Conservation (phyloP, 441 rosid genomes). For the Pelargonium cotyledonis region DNA sequence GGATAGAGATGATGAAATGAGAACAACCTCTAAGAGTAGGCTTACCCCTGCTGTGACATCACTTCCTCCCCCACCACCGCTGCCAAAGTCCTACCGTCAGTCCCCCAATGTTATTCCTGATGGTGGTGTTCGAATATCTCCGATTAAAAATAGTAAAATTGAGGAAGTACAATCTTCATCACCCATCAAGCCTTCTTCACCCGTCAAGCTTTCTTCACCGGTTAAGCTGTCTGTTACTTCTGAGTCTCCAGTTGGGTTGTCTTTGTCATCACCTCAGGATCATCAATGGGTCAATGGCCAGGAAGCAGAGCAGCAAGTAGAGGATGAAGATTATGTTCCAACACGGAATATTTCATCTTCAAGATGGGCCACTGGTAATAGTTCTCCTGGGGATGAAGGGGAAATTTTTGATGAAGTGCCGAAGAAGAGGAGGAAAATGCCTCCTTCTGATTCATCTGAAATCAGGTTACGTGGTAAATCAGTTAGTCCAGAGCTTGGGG, state of each 20-base stretch:
- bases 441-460: constrained; percentile 33
- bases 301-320: constrained; percentile 34
- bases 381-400: constrained; percentile 83
- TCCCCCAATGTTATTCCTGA: constrained; percentile 38
- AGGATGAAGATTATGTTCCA: constrained; percentile 72
- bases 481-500: constrained; percentile 56
- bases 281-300: constrained; percentile 30
- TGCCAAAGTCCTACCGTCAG: constrained; percentile 36
- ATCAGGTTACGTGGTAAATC: constrained; percentile 38
- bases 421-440: constrained; percentile 58
- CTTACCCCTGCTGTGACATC: constrained; percentile 26
- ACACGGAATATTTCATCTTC: constrained; percentile 85
- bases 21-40: constrained; percentile 35
- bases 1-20: constrained; percentile 71
- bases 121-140: constrained; percentile 36
- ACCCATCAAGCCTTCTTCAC: too few species aligned
- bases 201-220: constrained; percentile 25
- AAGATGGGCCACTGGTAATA: constrained; percentile 87
- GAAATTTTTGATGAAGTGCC: constrained; percentile 54
- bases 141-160: constrained; percentile 28
- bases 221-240: constrained; percentile 28
- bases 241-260: constrained; percentile 32
- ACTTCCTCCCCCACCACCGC: constrained; percentile 64
- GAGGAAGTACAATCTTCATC: constrained; percentile 15
- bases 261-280: constrained; percentile 39